These are phyloP conservation scores for Collariella sp. DNA, from an alignment of 495 filamentous ascomycete species.

Conservation along the genomic window DNA sequence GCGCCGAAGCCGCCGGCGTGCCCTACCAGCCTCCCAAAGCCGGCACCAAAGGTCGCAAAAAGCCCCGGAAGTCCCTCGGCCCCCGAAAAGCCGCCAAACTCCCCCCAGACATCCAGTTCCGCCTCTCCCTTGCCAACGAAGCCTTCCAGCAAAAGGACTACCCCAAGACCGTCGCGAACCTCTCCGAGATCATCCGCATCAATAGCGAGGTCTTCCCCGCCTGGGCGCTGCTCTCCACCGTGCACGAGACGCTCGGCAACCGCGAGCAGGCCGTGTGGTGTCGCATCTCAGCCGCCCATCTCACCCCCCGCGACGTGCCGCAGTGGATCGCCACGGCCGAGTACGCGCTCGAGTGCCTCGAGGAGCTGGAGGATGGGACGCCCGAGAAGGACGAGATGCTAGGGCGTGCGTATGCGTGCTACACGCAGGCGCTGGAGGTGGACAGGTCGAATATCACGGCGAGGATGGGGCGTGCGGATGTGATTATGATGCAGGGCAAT, in stretches of 20 bases:
- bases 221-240: conserved; percentile 65
- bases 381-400: conserved; percentile 38
- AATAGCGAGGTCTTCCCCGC: conserved; percentile 79
- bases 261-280: conserved; percentile 58
- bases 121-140: conserved; percentile 60
- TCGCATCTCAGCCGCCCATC: conserved; percentile 61
- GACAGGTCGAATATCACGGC: conserved; percentile 48
- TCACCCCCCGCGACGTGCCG: conserved; percentile 55
- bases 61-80: conserved; percentile 37
- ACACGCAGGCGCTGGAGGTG: conserved; percentile 57
- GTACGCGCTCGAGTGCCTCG: conserved; percentile 46
- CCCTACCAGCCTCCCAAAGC: conserved; percentile 9
- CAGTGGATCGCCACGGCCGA: conserved; percentile 63
- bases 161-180: conserved; percentile 52
- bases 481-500: conserved; percentile 38
- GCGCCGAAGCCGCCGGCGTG: conserved; percentile 13
- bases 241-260: conserved; percentile 60
- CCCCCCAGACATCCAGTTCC: conserved; percentile 62
- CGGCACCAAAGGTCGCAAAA: conserved; percentile 12
- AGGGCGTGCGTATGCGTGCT: conserved; percentile 56
- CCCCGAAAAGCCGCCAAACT: conserved; percentile 67
- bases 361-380: conserved; percentile 48
- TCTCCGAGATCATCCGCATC: conserved; percentile 61
- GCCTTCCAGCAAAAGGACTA: conserved; percentile 60
- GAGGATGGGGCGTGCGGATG: conserved; percentile 26